Percentiles rank a stretch among this genome's conserved stretches.
Evolutionary conservation across 768 basidiomycete genomes (phyloP).

Genomic region (Imleria badia): DNA sequence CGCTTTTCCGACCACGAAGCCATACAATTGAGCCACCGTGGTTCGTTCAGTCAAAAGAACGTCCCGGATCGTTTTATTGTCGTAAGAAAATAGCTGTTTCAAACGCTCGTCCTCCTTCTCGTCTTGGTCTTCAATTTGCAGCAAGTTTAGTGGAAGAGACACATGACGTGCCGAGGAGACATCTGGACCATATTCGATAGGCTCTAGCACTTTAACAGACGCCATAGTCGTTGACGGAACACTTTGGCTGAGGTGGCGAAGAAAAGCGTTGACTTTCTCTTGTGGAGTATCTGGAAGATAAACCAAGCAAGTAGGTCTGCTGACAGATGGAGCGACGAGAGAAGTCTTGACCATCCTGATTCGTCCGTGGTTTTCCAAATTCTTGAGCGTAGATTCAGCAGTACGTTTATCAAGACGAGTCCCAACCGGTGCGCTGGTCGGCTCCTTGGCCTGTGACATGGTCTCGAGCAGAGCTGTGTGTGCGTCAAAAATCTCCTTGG

Average conservation of each 20-base stretch:
- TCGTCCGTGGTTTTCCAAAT: conserved; percentile 62
- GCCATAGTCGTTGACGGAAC: conserved; percentile 28
- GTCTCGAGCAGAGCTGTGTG: conserved; percentile 62
- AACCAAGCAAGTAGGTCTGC: conserved; percentile 57
- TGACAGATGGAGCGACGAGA: conserved; percentile 53
- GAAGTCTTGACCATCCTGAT: conserved; percentile 71
- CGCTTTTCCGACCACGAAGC: conserved; percentile 67
- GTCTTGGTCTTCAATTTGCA: conserved; percentile 46
- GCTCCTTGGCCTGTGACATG: conserved; percentile 58
- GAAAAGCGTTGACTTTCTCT: conserved; percentile 55
- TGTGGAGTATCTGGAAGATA: conserved; percentile 62
- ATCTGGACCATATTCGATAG: conserved; percentile 54
- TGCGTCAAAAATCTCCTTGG: conserved; percentile 68
- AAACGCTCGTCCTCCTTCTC: conserved; percentile 43
- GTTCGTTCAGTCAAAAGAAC: conserved; percentile 68
- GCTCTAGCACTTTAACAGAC: conserved; percentile 51
- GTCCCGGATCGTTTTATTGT: conserved; percentile 55
- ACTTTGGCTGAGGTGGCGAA: conserved; percentile 50
- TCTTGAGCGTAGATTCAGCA: conserved; percentile 55
- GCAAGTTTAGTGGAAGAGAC: conserved; percentile 42
- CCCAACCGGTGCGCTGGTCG: conserved; percentile 67
- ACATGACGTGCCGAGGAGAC: conserved; percentile 29
- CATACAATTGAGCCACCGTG: conserved; percentile 72
- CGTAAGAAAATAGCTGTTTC: conserved; percentile 53
- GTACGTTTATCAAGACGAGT: conserved; percentile 76